These are phyloP conservation scores for Rauvolfia tetraphylla DNA, from an alignment of 257 asterid species.

Conservation along the genomic window DNA sequence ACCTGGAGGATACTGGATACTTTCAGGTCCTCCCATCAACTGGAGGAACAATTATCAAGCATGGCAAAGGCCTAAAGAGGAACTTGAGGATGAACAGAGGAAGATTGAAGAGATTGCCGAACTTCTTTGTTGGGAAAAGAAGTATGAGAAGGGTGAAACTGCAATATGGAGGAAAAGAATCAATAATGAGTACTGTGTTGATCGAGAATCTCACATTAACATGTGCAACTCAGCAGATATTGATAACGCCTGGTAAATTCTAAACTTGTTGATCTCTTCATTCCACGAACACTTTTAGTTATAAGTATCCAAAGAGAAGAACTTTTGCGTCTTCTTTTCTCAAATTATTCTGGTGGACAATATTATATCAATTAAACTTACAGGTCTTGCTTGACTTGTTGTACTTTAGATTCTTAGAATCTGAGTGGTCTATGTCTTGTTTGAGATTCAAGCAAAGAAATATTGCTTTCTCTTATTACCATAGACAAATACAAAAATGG, in stretches of 20 bases:
- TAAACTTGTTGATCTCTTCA: neutral
- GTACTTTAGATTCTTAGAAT: neutral
- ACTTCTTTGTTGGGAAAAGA: conserved; percentile 46
- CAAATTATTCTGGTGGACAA: neutral
- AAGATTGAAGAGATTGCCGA: conserved; percentile 38
- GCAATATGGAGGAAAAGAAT: conserved; percentile 43
- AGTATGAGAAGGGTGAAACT: conserved; percentile 33
- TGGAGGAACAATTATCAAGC: conserved; percentile 33
- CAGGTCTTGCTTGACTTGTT: neutral
- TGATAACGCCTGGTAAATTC: conserved; percentile 34
- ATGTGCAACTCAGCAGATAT: conserved; percentile 25
- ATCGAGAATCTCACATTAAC: conserved; percentile 28
- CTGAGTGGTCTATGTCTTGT: neutral
- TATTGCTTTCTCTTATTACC: neutral
- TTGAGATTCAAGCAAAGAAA: neutral
- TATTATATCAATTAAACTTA: neutral
- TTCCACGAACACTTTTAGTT: neutral
- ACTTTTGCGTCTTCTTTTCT: neutral
- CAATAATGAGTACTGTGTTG: conserved; percentile 29
- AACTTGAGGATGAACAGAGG: conserved; percentile 36
- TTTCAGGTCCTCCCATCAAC: conserved; percentile 46
- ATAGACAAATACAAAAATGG: neutral
- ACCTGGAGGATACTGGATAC: conserved; percentile 50
- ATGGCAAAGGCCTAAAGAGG: conserved; percentile 36
- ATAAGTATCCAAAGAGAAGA: neutral